Evolutionary conservation across 169 alveolate species (phyloP).

Genomic region (Cryptosporidium baileyi): DNA sequence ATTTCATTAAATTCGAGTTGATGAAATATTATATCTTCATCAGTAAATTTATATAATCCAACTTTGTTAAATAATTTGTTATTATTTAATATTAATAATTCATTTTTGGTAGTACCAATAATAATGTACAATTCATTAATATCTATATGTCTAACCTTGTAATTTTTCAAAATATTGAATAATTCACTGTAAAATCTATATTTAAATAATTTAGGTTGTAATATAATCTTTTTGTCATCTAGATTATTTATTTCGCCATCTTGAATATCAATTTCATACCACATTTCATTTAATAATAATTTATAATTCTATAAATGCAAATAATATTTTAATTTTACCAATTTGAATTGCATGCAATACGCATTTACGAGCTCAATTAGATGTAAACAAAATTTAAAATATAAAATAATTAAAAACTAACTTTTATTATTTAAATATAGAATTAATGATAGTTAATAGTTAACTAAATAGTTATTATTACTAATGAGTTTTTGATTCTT

Average conservation of each 20-base stretch:
- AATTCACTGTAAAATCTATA: slow-evolving; percentile 8
- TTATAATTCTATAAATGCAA: too few species aligned
- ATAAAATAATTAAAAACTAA: too few species aligned
- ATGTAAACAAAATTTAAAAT: too few species aligned
- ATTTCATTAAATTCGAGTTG: background rate
- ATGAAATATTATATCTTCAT: background rate
- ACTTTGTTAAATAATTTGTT: background rate
- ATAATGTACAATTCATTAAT: background rate
- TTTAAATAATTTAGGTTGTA: background rate
- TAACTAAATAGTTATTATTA: too few species aligned
- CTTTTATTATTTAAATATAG: too few species aligned
- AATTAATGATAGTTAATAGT: too few species aligned
- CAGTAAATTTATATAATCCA: background rate
- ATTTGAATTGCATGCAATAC: too few species aligned
- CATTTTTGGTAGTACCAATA: background rate
- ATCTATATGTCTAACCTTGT: slow-evolving; percentile 8
- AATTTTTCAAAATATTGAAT: background rate
- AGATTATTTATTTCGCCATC: background rate
- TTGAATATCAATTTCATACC: slow-evolving; percentile 8
- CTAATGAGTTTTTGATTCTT: too few species aligned
- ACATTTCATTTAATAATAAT: slow-evolving; percentile 46
- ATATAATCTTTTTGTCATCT: background rate
- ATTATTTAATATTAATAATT: slow-evolving; percentile 5
- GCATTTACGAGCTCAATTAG: too few species aligned
- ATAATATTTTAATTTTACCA: too few species aligned